phyloP scores from a whole-genome alignment of 441 rosid species.

The Gossypium trilobum region DNA sequence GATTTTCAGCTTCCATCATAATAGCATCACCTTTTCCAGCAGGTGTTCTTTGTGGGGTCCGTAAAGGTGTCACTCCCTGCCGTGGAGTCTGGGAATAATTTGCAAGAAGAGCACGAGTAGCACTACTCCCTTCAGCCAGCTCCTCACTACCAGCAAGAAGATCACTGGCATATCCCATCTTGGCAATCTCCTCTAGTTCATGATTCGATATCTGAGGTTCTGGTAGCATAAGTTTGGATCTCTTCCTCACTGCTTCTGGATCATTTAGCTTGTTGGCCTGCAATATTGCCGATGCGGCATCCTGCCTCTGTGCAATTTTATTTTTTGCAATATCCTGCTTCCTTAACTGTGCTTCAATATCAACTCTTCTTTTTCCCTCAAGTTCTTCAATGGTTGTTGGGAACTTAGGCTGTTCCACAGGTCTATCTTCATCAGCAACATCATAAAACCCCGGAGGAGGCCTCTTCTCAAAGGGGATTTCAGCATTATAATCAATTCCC shows the following conservation, averaged over 20 bases:
- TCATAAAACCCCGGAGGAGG: conserved; percentile 92
- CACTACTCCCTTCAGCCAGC: conserved; percentile 72
- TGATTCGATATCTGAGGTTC: conserved; percentile 92
- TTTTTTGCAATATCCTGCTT: conserved; percentile 79
- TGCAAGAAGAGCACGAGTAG: conserved; percentile 86
- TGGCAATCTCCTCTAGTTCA: conserved; percentile 89
- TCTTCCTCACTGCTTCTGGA: conserved; percentile 85
- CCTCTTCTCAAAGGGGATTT: conserved; percentile 91
- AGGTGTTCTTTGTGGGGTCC: conserved; percentile 94
- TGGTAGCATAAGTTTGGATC: conserved; percentile 90
- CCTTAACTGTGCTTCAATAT: conserved; percentile 72
- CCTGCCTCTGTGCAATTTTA: conserved; percentile 87
- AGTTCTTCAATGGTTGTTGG: conserved; percentile 89
- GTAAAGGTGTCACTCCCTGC: conserved; percentile 75
- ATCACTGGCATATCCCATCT: conserved; percentile 93
- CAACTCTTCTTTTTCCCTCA: conserved; percentile 88
- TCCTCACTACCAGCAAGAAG: conserved; percentile 74
- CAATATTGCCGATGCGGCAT: conserved; percentile 82
- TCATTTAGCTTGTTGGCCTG: conserved; percentile 96
- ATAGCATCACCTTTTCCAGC: conserved; percentile 92
- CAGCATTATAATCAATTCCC: conserved; percentile 90
- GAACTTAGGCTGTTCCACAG: conserved; percentile 63
- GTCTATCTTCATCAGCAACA: conserved; percentile 79
- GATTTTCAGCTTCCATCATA: conserved; percentile 97
- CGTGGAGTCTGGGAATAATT: conserved; percentile 85